Evolutionary conservation across 2,329 filamentous ascomycete species (phyloP), one percentile per base, ranked within the genome.

Genomic region (Phyllosticta citrichinensis): DNA sequence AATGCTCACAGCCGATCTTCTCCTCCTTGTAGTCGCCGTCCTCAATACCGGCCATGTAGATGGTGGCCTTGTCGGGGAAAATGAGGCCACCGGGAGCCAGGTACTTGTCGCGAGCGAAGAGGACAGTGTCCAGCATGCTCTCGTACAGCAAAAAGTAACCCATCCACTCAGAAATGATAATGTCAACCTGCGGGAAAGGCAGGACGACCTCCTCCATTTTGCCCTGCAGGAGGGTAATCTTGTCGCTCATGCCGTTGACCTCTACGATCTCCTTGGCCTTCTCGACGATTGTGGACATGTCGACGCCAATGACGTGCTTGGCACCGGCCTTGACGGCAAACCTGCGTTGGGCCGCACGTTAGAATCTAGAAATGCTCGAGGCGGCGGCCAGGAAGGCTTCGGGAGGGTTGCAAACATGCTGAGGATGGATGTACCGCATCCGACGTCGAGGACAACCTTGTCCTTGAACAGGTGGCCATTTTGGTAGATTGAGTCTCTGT

Each of bases 81-180:
- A 99, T 97, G 69, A 97, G 81, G 65, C 93, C 93, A 67, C 89
- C 89, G 73, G 89, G 87, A 65, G 80, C 81, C 63, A 99, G 86
- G 77, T 96, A 99, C 74, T 83, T 62, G 82, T 99, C 94, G 69
- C 94, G 87, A 25, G 94, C 94, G 73, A 97, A 97, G 63, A 99
- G 83, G 57, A 99, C 94, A 33, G 94, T 99, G 79, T 99, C 94
- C 72, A 99, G 78, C 94, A 99, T 99, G 84, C 85, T 89, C 85
- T 99, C 94, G 78, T 99, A 99, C 64, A 99, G 86, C 58, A 99
- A 80, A 81, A 97, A 97, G 80, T 99, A 99, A 35, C 94, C 94
- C 94, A 99, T 99, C 94, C 94, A 99, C 81, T 99, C 94, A 1
- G 93, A 97, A 75, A 99, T 96, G 79, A 99, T 99, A 74, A 99